Conservation (phyloP, 768 basidiomycete genomes). For the Naganishia vaughanmartiniae region DNA sequence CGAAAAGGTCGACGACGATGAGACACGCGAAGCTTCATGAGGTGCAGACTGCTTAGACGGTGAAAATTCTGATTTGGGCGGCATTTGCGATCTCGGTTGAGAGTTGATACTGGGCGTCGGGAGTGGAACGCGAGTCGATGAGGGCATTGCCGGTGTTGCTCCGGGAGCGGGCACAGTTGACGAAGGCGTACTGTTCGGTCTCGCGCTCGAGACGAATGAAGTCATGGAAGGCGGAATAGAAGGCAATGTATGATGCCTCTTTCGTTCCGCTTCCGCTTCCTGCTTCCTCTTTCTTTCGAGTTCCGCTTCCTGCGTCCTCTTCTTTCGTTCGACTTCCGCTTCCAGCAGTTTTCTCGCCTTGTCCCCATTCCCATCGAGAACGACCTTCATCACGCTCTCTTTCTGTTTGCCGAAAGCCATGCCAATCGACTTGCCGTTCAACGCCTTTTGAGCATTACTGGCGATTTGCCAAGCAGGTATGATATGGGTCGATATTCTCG, state of each 20-base stretch:
- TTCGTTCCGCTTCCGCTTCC: constrained; percentile 59
- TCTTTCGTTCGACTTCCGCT: constrained; percentile 58
- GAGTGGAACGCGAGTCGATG: background rate
- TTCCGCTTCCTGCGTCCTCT: constrained; percentile 57
- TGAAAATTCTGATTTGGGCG: background rate
- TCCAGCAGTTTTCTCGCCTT: constrained; percentile 65
- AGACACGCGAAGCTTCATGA: background rate
- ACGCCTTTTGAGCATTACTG: constrained; percentile 62
- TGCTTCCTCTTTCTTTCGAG: constrained; percentile 55
- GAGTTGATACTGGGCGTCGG: background rate
- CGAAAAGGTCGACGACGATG: background rate
- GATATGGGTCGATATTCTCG: background rate
- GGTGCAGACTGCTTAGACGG: background rate
- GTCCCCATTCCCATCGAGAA: constrained; percentile 73
- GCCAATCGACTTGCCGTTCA: constrained; percentile 65
- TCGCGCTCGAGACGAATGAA: background rate
- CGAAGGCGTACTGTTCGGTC: background rate
- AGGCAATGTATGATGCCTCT: constrained; percentile 41
- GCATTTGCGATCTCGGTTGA: background rate
- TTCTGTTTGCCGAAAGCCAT: constrained; percentile 27
- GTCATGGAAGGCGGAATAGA: background rate
- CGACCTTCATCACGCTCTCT: constrained; percentile 63
- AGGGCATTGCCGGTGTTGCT: background rate
- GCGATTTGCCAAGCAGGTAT: constrained; percentile 63
- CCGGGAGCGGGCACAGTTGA: background rate